Evolutionary conservation across 2,329 filamentous ascomycete species (phyloP), one percentile per base, ranked within the genome.

Genomic region (Leptographium procerum): DNA sequence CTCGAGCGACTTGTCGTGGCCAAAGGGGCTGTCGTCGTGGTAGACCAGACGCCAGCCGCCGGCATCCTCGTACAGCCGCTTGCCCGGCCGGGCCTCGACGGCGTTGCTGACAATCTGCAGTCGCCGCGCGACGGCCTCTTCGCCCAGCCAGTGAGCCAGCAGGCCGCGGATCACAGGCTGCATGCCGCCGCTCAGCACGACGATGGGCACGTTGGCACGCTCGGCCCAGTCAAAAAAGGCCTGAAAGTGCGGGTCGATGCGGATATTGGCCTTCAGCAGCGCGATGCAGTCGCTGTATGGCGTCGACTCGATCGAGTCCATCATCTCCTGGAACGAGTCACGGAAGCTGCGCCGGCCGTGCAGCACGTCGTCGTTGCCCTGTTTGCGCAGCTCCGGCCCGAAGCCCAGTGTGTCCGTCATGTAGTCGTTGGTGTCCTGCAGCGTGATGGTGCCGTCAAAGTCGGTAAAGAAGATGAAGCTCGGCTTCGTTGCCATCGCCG

Each of bases 381-480:
- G 73, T 59, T 80, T 80, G 63, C 94, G 89, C 65, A 83, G 81
- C 62, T 81, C 83, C 31, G 72, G 68, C 55, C 94, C 94, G 69
- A 86, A 96, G 62, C 94, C 94, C 61, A 96, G 81, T 73, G 89
- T 94, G 76, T 97, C 94, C 59, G 91, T 96, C 84, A 92, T 77
- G 71, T 73, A 82, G 72, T 83, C 82, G 69, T 85, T 86, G 69
- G 77, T 81, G 72, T 86, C 83, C 67, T 81, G 76, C 58, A 78
- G 80, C 54, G 92, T 96, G 70, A 96, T 92, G 57, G 91, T 97
- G 68, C 94, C 94, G 73, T 99, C 94, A 70, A 97, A 97, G 75
- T 99, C 94, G 65, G 91, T 96, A 78, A 97, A 97, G 82, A 99
- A 96, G 77, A 99, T 91, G 77, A 89, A 88, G 74, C 90, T 88